phyloP scores from a whole-genome alignment of 306 rosid species.

The Dalbergia cultrata region DNA sequence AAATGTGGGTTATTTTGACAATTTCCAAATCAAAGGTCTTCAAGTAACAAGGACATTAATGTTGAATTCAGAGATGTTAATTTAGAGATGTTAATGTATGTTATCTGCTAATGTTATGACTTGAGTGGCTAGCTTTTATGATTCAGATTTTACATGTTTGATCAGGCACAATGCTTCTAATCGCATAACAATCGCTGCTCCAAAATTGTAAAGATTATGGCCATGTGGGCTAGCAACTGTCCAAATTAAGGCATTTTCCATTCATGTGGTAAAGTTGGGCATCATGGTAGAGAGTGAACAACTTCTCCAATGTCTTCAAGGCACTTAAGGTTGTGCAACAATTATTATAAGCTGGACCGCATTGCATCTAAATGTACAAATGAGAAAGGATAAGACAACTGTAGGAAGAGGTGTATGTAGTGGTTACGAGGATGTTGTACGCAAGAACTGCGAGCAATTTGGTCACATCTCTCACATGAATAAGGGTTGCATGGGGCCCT shows the following conservation, averaged over 20 bases:
- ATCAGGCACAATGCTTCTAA: slow-evolving; percentile 94
- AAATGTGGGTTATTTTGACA: slow-evolving; percentile 7
- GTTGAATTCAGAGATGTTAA: neutral
- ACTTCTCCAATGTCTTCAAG: slow-evolving; percentile 89
- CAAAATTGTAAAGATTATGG: slow-evolving; percentile 98
- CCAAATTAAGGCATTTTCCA: slow-evolving; percentile 98
- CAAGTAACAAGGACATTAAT: neutral
- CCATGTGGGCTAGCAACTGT: slow-evolving; percentile 92
- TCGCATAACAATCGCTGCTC: slow-evolving; percentile 90
- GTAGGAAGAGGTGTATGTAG: slow-evolving; percentile 75
- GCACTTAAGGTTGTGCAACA: slow-evolving; percentile 92
- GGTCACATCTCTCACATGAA: slow-evolving; percentile 75
- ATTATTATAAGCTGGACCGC: slow-evolving; percentile 97
- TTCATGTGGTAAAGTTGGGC: slow-evolving; percentile 96
- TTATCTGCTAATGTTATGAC: neutral
- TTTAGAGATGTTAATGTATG: slow-evolving; percentile 13
- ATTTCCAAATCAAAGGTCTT: slow-evolving; percentile 1
- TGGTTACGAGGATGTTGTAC: slow-evolving; percentile 73
- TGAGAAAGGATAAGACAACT: slow-evolving; percentile 96
- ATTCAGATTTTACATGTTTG: slow-evolving; percentile 33
- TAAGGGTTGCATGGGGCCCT: slow-evolving; percentile 96
- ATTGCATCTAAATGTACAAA: slow-evolving; percentile 95
- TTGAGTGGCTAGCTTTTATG: slow-evolving; percentile 11
- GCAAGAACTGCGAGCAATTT: slow-evolving; percentile 90
- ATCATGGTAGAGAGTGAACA: slow-evolving; percentile 91